A percentile compares a stretch with the other conserved stretches of the same genome.
Evolutionary conservation across 768 basidiomycete genomes (phyloP).

Genomic region (Rhodocollybia butyracea): DNA sequence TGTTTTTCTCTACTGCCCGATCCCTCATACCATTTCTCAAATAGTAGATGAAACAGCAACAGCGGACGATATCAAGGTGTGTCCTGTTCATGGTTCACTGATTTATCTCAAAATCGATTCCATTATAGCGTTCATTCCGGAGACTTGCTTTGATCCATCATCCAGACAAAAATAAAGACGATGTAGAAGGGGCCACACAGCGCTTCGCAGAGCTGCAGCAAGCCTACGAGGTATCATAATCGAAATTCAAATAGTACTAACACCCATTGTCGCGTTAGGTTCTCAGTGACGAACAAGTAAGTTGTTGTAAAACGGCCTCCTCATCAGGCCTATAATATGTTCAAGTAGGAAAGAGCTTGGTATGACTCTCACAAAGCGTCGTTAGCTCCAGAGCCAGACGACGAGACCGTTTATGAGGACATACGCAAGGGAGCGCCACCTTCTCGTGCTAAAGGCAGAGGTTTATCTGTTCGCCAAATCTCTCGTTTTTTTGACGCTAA

Average conservation of each 20-base stretch:
- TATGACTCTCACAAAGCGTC: conserved; percentile 92
- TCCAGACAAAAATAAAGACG: conserved; percentile 73
- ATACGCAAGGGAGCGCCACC: conserved; percentile 69
- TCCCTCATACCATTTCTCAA: no score
- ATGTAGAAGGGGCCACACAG: conserved; percentile 82
- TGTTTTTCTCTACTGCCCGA: no score
- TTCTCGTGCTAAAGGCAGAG: conserved; percentile 56
- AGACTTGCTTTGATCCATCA: conserved; percentile 82
- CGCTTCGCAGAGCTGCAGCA: conserved; percentile 88
- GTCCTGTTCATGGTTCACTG: not conserved
- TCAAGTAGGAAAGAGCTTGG: conserved; percentile 92
- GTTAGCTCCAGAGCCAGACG: conserved; percentile 77
- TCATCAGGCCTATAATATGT: conserved; percentile 16
- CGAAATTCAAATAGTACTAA: not conserved
- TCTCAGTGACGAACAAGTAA: conserved; percentile 91
- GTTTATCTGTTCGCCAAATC: conserved; percentile 77
- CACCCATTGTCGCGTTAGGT: conserved; percentile 45
- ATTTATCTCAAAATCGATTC: conserved; percentile 3
- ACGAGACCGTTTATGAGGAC: conserved; percentile 80
- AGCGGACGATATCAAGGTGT: conserved; percentile 84
- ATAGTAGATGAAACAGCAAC: conserved; percentile 80
- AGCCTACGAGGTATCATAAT: conserved; percentile 77
- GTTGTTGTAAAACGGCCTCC: conserved; percentile 16
- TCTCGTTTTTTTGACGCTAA: conserved; percentile 79
- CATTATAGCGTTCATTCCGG: conserved; percentile 72